phyloP scores from a whole-genome alignment of 176 grass and related monocot genomes.

The Carex myosuroides region DNA sequence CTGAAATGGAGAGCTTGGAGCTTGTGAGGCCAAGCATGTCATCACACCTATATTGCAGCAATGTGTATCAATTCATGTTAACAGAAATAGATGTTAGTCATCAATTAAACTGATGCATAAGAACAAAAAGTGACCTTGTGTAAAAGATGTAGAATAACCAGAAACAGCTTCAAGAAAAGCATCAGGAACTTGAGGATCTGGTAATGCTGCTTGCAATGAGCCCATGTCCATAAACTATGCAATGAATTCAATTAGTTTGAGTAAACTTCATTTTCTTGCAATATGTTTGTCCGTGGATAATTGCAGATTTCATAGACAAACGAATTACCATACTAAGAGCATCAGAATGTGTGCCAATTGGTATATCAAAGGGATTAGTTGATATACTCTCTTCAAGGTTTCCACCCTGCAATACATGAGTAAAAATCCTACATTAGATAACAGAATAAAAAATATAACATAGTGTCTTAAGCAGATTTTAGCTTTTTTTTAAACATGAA shows the following conservation, averaged over 20 bases:
- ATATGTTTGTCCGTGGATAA: not conserved
- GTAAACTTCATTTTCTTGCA: constrained; percentile 2
- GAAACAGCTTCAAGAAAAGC: constrained; percentile 34
- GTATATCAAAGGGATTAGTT: constrained; percentile 74
- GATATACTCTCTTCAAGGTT: constrained; percentile 21
- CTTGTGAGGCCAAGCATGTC: constrained; percentile 32
- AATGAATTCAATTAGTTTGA: not conserved
- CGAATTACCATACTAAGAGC: constrained; percentile 41
- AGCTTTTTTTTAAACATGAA: not conserved
- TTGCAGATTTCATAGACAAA: not conserved
- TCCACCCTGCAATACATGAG: constrained; percentile 37
- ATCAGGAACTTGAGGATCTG: constrained; percentile 29
- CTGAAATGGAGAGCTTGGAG: constrained; percentile 40
- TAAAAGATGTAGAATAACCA: constrained; percentile 23
- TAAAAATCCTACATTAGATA: not conserved
- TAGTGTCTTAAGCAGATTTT: too few species aligned
- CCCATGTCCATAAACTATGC: constrained; percentile 59
- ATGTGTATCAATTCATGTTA: not conserved
- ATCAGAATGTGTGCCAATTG: constrained; percentile 39
- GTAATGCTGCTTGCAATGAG: constrained; percentile 41
- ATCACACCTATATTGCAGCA: constrained; percentile 38
- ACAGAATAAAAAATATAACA: not conserved
- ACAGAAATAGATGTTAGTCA: not conserved
- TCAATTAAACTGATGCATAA: constrained; percentile 4
- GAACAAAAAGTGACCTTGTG: constrained; percentile 43